Evolutionary conservation across 2,329 filamentous ascomycete species (phyloP).

Genomic region (Xylaria sp.): DNA sequence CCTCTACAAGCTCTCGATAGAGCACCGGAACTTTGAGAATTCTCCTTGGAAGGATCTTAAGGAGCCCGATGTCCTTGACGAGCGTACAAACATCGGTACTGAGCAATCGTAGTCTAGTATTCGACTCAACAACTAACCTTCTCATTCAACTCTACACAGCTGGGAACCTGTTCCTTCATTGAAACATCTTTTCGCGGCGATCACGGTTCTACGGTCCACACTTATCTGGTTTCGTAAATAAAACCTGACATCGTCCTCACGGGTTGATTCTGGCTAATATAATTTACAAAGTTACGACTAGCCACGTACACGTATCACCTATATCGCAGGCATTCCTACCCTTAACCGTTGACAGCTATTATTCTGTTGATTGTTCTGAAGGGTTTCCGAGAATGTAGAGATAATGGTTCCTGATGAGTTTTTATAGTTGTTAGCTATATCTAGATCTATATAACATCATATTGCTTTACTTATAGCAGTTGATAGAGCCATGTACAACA

Average conservation of each 20-base stretch:
- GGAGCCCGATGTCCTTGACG: conserved; percentile 1
- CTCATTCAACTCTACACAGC: too few relatives aligned
- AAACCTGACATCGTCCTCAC: too few relatives aligned
- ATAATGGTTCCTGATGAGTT: not conserved
- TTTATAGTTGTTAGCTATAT: not conserved
- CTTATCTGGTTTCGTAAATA: too few relatives aligned
- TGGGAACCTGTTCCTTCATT: too few relatives aligned
- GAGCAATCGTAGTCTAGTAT: not conserved
- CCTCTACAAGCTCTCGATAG: conserved; percentile 10
- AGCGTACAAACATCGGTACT: not conserved
- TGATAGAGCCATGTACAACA: too few relatives aligned
- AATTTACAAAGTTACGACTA: too few relatives aligned
- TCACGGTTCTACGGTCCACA: too few relatives aligned
- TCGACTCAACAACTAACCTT: not conserved
- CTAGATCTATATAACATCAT: not conserved
- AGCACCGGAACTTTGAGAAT: not conserved
- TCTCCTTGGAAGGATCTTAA: conserved; percentile 4
- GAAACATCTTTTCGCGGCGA: too few relatives aligned
- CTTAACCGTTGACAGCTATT: not conserved
- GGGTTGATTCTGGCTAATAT: too few relatives aligned
- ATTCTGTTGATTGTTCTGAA: not conserved
- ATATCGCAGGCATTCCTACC: not conserved
- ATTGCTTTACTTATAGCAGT: too few relatives aligned
- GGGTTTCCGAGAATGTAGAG: not conserved
- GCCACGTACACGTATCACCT: not conserved